Evolutionary conservation across 164 flowering plant genomes (phyloP).

Genomic region (Umbellularia californica): DNA sequence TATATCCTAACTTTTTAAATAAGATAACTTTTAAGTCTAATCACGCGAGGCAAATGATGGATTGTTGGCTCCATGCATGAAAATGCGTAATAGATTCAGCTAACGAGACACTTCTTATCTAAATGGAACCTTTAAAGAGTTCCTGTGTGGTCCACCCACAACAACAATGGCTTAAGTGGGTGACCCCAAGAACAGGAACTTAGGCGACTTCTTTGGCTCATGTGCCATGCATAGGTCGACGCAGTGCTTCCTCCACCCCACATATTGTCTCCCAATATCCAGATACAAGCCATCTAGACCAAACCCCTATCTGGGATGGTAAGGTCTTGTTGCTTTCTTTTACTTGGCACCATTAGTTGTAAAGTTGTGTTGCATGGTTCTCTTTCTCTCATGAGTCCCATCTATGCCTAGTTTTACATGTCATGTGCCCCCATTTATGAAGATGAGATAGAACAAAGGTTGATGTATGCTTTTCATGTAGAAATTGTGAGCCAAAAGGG

Average conservation of each 20-base stretch:
- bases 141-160: background rate
- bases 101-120: background rate
- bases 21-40: too few species aligned
- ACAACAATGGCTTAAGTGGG: background rate
- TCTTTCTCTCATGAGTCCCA: background rate
- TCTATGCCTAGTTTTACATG: background rate
- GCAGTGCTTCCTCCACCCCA: background rate
- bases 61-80: too few species aligned
- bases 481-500: conserved; percentile 6
- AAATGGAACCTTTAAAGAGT: background rate
- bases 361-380: background rate
- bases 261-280: background rate
- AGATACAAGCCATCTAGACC: background rate
- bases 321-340: background rate
- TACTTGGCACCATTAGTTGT: background rate
- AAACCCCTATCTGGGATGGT: background rate
- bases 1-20: too few species aligned
- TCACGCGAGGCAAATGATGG: too few species aligned
- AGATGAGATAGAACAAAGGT: background rate
- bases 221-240: background rate
- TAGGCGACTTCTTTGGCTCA: background rate
- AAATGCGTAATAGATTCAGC: too few species aligned
- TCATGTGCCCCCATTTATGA: conserved; percentile 4
- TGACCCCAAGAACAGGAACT: background rate
- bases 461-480: conserved; percentile 1